Base-by-base conservation (phyloP, 441 rosid genomes). In the Kokia cookei region DNA sequence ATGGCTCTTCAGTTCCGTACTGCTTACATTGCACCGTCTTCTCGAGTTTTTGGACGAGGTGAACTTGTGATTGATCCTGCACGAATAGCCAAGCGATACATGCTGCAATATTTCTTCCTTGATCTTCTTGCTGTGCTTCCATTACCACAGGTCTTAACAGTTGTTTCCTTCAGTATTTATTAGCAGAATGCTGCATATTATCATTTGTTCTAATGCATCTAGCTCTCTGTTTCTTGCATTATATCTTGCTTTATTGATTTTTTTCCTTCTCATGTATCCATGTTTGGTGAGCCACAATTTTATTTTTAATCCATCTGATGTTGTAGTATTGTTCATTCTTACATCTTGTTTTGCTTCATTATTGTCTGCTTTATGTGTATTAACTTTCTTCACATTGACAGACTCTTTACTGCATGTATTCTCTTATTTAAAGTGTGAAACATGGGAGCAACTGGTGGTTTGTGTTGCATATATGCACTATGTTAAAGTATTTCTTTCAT, bases 1-100 rank as follows among this genome's bases (percentile, higher is more conserved):
- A 94, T 96, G 94, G 91, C 89, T 73, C 93, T 96, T 54, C 97
- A 86, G 86, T 96, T 96, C 80, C 93, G 98, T 74, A 96, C 99
- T n/a, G 99, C 98, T 77, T 96, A 88, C 79, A 89, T 96, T n/a
- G 98, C 98, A 2, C 99, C 99, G 27, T 94, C 98, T 76, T 96
- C 99, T 63, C 91, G 98, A 71, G 98, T 94, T 64, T 94, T 96
- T 51, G 98, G 98, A 57, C 87, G 99, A 2, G 99, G 99, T 24
- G 99, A 96, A 87, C 98, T 93, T 79, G 98, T 96, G 69, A 96
- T 94, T 14, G 93, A 92, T 67, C 89, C 98, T 80, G 84, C 89
- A 58, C 87, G 88, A 87, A 94, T 96, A 73, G 99, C 99, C 42
- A 94, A 89, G 79, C 87, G 96, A 59, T 96, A 96, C 84, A 76